phyloP scores from a whole-genome alignment of 441 rosid genomes.

The Theobroma grandiflorum region DNA sequence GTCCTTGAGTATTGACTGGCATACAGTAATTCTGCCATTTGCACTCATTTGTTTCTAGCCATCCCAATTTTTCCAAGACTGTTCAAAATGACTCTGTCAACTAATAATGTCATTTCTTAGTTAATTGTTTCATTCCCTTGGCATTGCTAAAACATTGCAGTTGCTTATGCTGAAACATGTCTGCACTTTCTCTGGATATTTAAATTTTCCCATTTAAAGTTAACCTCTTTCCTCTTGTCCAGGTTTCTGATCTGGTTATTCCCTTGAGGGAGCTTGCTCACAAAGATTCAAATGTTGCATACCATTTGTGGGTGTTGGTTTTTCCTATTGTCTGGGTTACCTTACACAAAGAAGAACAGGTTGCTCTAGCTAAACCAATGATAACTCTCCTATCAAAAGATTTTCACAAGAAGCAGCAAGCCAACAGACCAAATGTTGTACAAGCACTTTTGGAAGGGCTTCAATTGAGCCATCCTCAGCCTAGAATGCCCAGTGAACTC shows the following conservation, averaged over 20 bases:
- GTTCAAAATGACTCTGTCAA: background rate
- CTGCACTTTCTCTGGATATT: background rate
- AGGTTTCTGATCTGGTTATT: conserved; percentile 93
- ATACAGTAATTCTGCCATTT: background rate
- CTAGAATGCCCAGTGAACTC: conserved; percentile 98
- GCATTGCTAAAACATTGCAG: conserved; percentile 11
- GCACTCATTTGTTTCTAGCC: background rate
- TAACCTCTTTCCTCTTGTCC: conserved; percentile 32
- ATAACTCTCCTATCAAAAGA: conserved; percentile 83
- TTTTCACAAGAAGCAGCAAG: conserved; percentile 97
- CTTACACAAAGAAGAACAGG: conserved; percentile 86
- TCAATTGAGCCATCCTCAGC: conserved; percentile 99
- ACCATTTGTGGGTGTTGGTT: conserved; percentile 96
- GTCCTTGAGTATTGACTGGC: background rate
- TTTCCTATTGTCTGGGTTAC: conserved; percentile 99
- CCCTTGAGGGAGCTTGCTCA: conserved; percentile 97
- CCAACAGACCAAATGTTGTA: conserved; percentile 93
- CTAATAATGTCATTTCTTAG: background rate
- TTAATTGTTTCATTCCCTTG: conserved; percentile 23
- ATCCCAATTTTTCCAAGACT: background rate
- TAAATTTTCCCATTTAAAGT: conserved; percentile 21
- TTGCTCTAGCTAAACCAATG: conserved; percentile 90
- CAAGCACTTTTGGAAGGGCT: conserved; percentile 99
- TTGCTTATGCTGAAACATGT: background rate
- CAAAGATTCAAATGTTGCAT: conserved; percentile 94